phyloP scores from a whole-genome alignment of 2,329 filamentous ascomycete species.

The Aureobasidium sp. region DNA sequence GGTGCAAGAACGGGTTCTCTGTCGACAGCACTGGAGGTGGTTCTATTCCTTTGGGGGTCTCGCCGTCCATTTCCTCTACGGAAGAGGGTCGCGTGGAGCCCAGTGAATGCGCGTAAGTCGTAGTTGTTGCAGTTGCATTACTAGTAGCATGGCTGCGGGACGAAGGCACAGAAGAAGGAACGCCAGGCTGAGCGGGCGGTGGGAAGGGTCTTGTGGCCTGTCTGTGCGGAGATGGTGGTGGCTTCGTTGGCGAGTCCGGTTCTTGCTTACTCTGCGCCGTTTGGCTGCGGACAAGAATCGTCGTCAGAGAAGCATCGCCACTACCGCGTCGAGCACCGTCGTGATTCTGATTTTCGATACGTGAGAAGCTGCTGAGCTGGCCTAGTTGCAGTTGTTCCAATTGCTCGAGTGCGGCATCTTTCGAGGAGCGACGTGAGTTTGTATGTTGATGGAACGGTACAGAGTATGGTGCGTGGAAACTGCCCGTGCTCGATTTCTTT shows the following conservation, averaged over 20 bases:
- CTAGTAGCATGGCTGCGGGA: constrained; percentile 26
- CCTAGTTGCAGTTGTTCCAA: constrained; percentile 21
- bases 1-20: constrained; percentile 10
- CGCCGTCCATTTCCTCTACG: constrained; percentile 23
- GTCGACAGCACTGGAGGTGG: constrained; percentile 6
- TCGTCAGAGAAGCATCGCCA: constrained; percentile 23
- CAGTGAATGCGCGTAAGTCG: constrained; percentile 22
- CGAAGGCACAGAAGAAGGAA: constrained; percentile 22
- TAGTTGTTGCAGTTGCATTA: constrained; percentile 21
- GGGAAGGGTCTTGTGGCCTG: neutral
- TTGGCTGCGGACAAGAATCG: constrained; percentile 16
- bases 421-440: constrained; percentile 26
- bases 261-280: constrained; percentile 9
- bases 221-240: neutral
- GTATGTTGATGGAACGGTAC: constrained; percentile 19
- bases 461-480: constrained; percentile 9
- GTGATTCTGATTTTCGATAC: constrained; percentile 29
- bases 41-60: constrained; percentile 17
- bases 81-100: constrained; percentile 27
- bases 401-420: constrained; percentile 28
- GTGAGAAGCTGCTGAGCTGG: constrained; percentile 14
- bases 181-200: neutral
- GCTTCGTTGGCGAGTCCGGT: neutral
- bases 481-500: neutral
- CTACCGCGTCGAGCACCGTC: constrained; percentile 25